phyloP scores from a whole-genome alignment of 169 alveolate species.

The Eimeria brunetti region DNA sequence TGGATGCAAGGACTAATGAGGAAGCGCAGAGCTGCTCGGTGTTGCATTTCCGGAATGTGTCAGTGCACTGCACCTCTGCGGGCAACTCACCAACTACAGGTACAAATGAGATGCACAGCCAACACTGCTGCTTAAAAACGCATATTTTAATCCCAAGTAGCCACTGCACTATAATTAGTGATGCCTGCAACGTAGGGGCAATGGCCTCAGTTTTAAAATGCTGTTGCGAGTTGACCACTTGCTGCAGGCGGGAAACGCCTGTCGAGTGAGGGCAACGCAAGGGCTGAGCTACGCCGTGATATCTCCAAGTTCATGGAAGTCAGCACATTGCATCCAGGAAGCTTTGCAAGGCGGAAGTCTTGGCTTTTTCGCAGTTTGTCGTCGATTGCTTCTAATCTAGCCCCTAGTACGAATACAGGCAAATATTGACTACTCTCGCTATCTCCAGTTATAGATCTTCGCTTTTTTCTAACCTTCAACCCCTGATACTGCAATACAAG shows the following conservation, averaged over 20 bases:
- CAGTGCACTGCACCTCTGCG: conserved; percentile 57
- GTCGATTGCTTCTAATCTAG: conserved; percentile 14
- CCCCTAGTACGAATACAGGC: conserved; percentile 15
- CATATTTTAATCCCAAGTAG: not conserved
- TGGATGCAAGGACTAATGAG: conserved; percentile 53
- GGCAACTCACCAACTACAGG: conserved; percentile 64
- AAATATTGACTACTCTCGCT: not conserved
- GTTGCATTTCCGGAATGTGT: conserved; percentile 40
- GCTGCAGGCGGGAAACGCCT: conserved; percentile 26
- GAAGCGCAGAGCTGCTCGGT: conserved; percentile 10
- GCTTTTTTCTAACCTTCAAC: not conserved
- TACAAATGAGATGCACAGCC: not conserved
- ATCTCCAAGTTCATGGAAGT: conserved; percentile 59
- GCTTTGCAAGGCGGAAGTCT: conserved; percentile 32
- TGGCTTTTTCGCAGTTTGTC: conserved; percentile 44
- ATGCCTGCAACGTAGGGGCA: not conserved
- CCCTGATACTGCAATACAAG: not conserved
- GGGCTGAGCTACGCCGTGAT: conserved; percentile 37
- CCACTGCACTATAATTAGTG: not conserved
- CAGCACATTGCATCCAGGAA: conserved; percentile 26
- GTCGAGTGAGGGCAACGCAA: not conserved
- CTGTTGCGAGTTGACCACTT: conserved; percentile 18
- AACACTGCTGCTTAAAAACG: not conserved
- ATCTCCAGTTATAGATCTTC: not conserved
- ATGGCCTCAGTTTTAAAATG: not conserved